Evolutionary conservation across 2,329 filamentous ascomycete genomes (phyloP), one percentile per base, ranked within the genome.

Genomic region (Ascochyta clinopodiicola): DNA sequence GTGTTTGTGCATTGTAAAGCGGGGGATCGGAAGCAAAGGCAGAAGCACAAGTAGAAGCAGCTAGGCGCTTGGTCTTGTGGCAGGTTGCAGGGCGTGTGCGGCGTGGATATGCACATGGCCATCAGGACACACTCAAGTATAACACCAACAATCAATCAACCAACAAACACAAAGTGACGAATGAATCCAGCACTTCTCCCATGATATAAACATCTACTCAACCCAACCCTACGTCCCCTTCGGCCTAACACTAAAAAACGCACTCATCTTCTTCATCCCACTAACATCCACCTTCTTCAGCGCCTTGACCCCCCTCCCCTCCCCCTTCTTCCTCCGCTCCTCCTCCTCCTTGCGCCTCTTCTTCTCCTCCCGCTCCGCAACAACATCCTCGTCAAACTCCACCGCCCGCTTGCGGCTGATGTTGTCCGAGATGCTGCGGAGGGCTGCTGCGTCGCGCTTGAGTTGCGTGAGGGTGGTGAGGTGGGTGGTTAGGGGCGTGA

Each of bases 241-340:
- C 8, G 67, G 60, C 48, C 78, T 79, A 78, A 94, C 96, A 57
- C 86, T 86, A 75, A 99, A 99, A 78, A 99, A 99, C 59, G 88
- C 85, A 72, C 91, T 96, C 84, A 99, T 85, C 81, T 98, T 99
- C 83, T 90, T 95, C 95, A 99, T 99, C 1, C 95, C 95, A 21
- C 79, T 86, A 0, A 89, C 93, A 77, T 98, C 90, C 43, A 93
- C 94, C 79, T 98, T 99, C 74, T 90, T 90, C 69, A 99, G 74
- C 43, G 93, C 84, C 71, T 87, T 88, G 1, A 97, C 86, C 0
- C 86, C 93, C 25, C 87, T 82, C 59, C 90, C 95, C 77, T 91
- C 85, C 2, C 84, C 86, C 78, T 96, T 93, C 77, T 88, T 93
- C 74, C 86, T 88, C 78, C 88, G 90, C 56, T 96, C 93, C 56